Percentiles rank a stretch among this genome's conserved stretches.
Evolutionary conservation across 306 rosid species (phyloP).

Genomic region (Quercus dentata): DNA sequence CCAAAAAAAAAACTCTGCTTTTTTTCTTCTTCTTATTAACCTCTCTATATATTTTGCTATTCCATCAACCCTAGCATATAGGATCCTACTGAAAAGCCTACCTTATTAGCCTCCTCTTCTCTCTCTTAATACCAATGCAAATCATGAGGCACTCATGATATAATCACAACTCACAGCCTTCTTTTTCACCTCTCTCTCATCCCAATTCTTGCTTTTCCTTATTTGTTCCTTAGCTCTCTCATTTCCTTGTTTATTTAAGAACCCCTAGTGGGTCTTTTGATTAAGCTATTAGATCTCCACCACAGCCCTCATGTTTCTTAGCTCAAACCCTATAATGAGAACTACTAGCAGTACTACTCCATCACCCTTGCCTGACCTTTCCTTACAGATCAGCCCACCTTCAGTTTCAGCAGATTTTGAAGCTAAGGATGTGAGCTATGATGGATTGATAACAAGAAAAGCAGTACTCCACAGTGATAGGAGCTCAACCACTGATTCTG

Average conservation of each 20-base stretch:
- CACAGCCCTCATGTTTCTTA: conserved; percentile 28
- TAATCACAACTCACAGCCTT: conserved; percentile 39
- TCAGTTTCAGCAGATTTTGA: conserved; percentile 21
- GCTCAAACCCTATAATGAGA: conserved; percentile 31
- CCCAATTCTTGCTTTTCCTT: conserved; percentile 10
- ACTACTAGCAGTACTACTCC: neutral
- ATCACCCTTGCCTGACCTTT: conserved; percentile 55
- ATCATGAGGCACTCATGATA: conserved; percentile 81
- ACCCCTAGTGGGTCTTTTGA: neutral
- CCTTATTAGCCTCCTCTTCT: neutral
- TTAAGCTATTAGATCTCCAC: conserved; percentile 19
- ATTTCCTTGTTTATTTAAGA: conserved; percentile 6
- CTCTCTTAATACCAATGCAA: conserved; percentile 44
- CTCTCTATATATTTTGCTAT: neutral
- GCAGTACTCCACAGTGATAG: conserved; percentile 26
- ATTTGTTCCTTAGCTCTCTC: neutral
- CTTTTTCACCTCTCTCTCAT: neutral
- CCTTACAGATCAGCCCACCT: conserved; percentile 79
- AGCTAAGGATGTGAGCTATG: conserved; percentile 22
- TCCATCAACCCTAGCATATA: conserved; percentile 49
- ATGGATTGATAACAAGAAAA: conserved; percentile 28
- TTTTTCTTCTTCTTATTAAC: conserved; percentile 17
- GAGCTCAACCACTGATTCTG: conserved; percentile 64
- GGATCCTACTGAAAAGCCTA: conserved; percentile 53
- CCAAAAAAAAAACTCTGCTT: conserved; percentile 17